Conservation (phyloP, 2,329 filamentous ascomycete genomes). For the Ceratocystis ficicola region DNA sequence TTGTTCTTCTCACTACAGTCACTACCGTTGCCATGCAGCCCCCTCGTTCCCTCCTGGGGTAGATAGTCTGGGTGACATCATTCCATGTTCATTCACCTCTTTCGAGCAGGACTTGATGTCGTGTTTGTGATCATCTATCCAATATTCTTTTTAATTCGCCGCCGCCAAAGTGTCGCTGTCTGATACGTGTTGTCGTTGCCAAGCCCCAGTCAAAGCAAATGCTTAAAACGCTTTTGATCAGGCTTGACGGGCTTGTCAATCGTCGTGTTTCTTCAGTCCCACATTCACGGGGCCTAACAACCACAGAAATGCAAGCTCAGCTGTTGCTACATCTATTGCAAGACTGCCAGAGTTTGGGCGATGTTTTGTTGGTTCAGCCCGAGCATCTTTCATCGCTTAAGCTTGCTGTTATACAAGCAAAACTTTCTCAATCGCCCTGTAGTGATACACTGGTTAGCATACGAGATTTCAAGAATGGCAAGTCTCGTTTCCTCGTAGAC, state of each 20-base stretch:
- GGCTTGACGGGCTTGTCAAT: conserved; percentile 44
- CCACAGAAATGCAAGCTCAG: conserved; percentile 25
- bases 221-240: conserved; percentile 41
- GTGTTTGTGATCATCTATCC: no score
- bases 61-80: no score
- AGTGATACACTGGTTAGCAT: conserved; percentile 29
- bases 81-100: no score
- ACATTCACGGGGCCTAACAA: conserved; percentile 38
- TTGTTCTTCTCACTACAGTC: no score
- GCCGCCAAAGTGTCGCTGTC: conserved; percentile 12
- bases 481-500: conserved; percentile 47
- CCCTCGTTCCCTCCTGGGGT: no score
- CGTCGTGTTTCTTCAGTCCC: conserved; percentile 46
- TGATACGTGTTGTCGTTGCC: conserved; percentile 48
- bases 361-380: conserved; percentile 49
- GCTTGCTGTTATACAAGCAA: conserved; percentile 44
- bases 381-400: conserved; percentile 54
- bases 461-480: conserved; percentile 35
- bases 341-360: conserved; percentile 39
- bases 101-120: no score
- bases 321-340: conserved; percentile 32
- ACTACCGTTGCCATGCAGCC: no score
- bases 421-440: conserved; percentile 21
- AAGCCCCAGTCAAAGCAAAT: conserved; percentile 52
- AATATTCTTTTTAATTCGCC: no score